Evolutionary conservation across 768 basidiomycete genomes (phyloP), one percentile per base, ranked within the genome.

Genomic region (Lepiota venenata): DNA sequence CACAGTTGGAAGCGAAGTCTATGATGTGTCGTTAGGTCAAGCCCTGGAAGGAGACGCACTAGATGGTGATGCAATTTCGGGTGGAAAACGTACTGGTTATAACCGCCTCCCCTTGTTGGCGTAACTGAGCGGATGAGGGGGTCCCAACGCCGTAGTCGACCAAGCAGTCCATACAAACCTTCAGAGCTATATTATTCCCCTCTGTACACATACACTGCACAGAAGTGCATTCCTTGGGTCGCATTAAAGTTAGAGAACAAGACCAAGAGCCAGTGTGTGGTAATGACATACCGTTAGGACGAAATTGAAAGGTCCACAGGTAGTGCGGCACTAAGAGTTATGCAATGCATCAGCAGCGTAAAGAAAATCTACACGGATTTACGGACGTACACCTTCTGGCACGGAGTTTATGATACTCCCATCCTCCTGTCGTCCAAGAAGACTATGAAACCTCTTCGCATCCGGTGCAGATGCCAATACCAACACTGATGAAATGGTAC

Each of bases 131-230:
- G 15, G 38, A 50, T 7, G 48, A 39, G 2, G 48, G 38, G 22
- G 48, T 50, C 8, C 37, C 48, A 9, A 37, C 38, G 15, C 47
- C 47, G 38, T 37, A 48, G 38, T 48, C 47, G 16, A 48, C 47
- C 12, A 50, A 20, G 11, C 48, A 50, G 15, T 50, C 48, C 48
- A 50, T 50, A 14, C 48, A 50, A 10, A 50, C 27, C 25, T 41
- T 50, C 38, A 50, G 18, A 6, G 48, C 48, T 21, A 50, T 22
- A 20, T 50, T n/a, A 20, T 50, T 50, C 12, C 37, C 21, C 9
- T 4, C n/a, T n/a, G 37, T 50, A 10, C 48, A 50, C 14, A 48
- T 22, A 14, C 47, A 48, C 5, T 21, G 8, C n/a, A 37, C 5
- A 15, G 47, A 20, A 6, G 12, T 25, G n/a, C 48, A 50, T 8